phyloP scores from a whole-genome alignment of 371 early-diverging fungal genomes.

The Rhizopus arrhizus region DNA sequence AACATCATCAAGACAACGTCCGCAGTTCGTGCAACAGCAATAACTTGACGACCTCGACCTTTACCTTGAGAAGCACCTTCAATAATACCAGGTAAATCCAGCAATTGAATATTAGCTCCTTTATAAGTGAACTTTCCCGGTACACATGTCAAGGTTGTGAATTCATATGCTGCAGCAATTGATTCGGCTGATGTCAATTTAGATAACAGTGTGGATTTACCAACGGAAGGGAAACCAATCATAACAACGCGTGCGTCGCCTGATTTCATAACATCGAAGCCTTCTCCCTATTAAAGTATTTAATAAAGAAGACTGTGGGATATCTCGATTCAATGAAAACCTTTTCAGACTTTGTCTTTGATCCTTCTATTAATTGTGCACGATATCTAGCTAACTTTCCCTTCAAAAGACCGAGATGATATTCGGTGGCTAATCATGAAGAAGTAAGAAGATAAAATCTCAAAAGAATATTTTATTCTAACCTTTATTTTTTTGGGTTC shows the following conservation, averaged over 20 bases:
- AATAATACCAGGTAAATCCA: conserved; percentile 88
- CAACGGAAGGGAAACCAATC: conserved; percentile 99
- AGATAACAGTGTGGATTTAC: conserved; percentile 96
- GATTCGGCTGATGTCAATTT: conserved; percentile 96
- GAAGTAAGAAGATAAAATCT: background rate
- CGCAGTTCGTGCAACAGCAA: conserved; percentile 97
- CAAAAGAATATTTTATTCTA: background rate
- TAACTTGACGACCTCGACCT: conserved; percentile 96
- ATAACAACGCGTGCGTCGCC: conserved; percentile 99
- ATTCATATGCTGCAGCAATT: conserved; percentile 95
- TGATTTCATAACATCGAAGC: conserved; percentile 97
- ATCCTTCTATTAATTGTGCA: conserved; percentile 88
- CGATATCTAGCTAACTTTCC: conserved; percentile 96
- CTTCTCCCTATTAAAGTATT: conserved; percentile 75
- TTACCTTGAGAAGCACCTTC: conserved; percentile 97
- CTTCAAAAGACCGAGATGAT: conserved; percentile 97
- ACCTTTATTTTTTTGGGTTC: conserved; percentile 93
- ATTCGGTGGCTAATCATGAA: conserved; percentile 75
- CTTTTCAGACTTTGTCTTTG: conserved; percentile 86
- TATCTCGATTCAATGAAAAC: conserved; percentile 24
- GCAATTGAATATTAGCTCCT: conserved; percentile 96
- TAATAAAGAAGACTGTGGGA: conserved; percentile 2
- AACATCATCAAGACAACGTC: conserved; percentile 98
- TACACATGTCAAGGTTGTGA: conserved; percentile 98
- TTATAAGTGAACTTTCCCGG: conserved; percentile 98